These are phyloP conservation scores for Bipolaris zeicola DNA, from an alignment of 2,329 filamentous ascomycete genomes.

Conservation along the genomic window DNA sequence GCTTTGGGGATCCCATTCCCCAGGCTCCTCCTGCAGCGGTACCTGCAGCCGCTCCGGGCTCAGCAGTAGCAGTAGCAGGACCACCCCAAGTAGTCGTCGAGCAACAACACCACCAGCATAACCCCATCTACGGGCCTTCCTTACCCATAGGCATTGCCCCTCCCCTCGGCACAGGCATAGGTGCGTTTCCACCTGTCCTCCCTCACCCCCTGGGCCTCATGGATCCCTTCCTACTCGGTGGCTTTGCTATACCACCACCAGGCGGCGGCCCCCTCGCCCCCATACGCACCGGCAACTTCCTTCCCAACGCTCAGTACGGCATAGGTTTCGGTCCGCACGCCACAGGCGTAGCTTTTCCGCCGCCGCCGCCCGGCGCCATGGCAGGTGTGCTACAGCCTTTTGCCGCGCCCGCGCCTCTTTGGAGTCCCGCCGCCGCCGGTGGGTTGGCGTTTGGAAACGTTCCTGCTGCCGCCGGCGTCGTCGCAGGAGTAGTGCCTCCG, in stretches of 20 bases:
- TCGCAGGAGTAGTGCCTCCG: constrained; percentile 15
- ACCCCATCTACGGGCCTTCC: constrained; percentile 31
- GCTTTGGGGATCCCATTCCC: constrained; percentile 9
- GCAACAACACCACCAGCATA: constrained; percentile 31
- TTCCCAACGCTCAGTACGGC: constrained; percentile 31
- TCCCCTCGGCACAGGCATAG: constrained; percentile 28
- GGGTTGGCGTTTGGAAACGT: constrained; percentile 34
- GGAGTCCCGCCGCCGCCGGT: constrained; percentile 19
- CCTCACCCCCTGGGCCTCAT: constrained; percentile 24
- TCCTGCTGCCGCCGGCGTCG: constrained; percentile 13
- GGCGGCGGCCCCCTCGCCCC: constrained; percentile 34
- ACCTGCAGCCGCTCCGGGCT: not conserved
- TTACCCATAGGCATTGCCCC: constrained; percentile 25
- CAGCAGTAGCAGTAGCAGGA: not conserved
- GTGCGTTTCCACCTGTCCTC: constrained; percentile 30
- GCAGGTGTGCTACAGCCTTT: constrained; percentile 31
- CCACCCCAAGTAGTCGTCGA: constrained; percentile 25
- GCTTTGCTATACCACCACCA: not conserved
- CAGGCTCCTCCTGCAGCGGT: constrained; percentile 13
- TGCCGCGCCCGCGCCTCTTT: constrained; percentile 31
- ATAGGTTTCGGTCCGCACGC: constrained; percentile 35
- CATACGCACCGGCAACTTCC: constrained; percentile 30
- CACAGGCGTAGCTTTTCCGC: constrained; percentile 31
- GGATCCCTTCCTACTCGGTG: constrained; percentile 28
- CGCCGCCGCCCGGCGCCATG: constrained; percentile 31